Percentiles rank a stretch among this genome's conserved stretches.
These are phyloP conservation scores for Suillus hirtellus DNA, from an alignment of 768 basidiomycete species.

Conservation along the genomic window DNA sequence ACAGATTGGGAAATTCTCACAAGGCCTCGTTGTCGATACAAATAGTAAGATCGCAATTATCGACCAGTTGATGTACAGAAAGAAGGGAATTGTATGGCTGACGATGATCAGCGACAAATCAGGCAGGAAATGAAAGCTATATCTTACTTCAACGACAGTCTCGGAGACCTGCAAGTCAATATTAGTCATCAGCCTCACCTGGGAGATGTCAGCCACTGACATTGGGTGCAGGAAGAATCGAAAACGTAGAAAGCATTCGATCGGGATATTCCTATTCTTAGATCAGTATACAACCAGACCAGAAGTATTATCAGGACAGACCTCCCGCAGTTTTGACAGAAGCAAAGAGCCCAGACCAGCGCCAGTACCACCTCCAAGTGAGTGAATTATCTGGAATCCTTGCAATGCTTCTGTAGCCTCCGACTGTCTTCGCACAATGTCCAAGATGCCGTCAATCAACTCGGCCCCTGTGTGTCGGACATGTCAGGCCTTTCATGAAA, in stretches of 20 bases:
- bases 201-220: conserved; percentile 28
- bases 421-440: conserved; percentile 75
- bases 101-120: conserved; percentile 14
- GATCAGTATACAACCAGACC: conserved; percentile 4
- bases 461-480: conserved; percentile 67
- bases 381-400: conserved; percentile 88
- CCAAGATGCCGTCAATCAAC: conserved; percentile 83
- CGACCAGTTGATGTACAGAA: conserved; percentile 86
- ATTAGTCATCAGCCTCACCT: conserved; percentile 16
- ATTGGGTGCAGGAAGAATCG: conserved; percentile 56
- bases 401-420: conserved; percentile 86
- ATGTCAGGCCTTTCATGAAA: neutral
- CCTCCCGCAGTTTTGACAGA: conserved; percentile 81
- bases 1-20: conserved; percentile 38
- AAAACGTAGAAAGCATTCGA: conserved; percentile 54
- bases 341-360: conserved; percentile 82
- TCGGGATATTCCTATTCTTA: conserved; percentile 57
- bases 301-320: conserved; percentile 27
- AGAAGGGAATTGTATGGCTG: conserved; percentile 84
- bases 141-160: conserved; percentile 52
- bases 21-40: conserved; percentile 88
- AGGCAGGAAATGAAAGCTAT: neutral
- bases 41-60: conserved; percentile 81
- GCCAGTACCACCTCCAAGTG: conserved; percentile 90
- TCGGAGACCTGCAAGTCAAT: conserved; percentile 38